These are phyloP conservation scores for Fusarium floridanum DNA, from an alignment of 2,329 filamentous ascomycete genomes.

Conservation along the genomic window DNA sequence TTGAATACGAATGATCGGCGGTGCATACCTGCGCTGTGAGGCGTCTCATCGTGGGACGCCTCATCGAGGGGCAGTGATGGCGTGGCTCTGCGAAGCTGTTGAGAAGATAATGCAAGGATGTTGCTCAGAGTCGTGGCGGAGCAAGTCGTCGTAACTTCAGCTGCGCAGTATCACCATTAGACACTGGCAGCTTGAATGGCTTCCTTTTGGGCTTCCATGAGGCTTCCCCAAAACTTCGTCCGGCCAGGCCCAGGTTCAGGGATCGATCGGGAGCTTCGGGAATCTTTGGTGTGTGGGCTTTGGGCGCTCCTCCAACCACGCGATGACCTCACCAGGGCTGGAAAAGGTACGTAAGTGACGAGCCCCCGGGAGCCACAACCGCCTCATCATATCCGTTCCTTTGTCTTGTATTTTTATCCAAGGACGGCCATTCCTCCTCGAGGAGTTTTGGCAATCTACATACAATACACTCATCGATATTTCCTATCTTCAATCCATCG, in stretches of 20 bases:
- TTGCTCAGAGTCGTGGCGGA: conserved; percentile 11
- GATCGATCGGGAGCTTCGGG: conserved; percentile 37
- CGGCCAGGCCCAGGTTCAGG: conserved; percentile 6
- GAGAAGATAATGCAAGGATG: neutral
- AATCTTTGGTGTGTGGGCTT: conserved; percentile 8
- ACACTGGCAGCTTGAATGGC: neutral
- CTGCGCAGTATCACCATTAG: neutral
- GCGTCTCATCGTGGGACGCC: neutral
- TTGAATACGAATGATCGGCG: conserved; percentile 25
- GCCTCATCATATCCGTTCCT: conserved; percentile 14
- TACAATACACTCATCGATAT: neutral
- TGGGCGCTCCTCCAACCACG: conserved; percentile 11
- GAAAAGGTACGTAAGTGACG: conserved; percentile 25
- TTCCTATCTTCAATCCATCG: conserved; percentile 5
- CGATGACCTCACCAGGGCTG: conserved; percentile 42
- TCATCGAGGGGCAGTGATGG: conserved; percentile 13
- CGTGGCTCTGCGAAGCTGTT: conserved; percentile 24
- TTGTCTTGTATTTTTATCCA: conserved; percentile 4
- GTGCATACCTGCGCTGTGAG: conserved; percentile 16
- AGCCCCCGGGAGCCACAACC: conserved; percentile 34
- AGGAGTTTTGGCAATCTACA: neutral
- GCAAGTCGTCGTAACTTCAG: neutral
- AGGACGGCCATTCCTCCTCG: neutral
- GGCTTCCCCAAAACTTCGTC: neutral
- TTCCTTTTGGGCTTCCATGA: neutral